Evolutionary conservation across 1,139 yeast species (phyloP), one percentile per base, ranked within the genome.

Genomic region (Zygoascus sp.): DNA sequence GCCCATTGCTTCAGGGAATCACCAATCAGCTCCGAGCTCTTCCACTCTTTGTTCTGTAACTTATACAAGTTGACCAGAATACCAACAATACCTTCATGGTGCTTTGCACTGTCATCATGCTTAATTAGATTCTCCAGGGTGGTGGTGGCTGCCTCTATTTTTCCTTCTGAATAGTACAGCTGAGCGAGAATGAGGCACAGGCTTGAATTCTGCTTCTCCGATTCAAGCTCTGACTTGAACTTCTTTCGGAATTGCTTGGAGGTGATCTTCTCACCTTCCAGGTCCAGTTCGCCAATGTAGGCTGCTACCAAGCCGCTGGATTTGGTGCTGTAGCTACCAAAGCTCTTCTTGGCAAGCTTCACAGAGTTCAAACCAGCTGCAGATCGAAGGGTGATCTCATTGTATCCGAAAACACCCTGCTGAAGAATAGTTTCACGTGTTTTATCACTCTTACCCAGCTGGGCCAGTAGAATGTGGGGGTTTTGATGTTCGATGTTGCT

Each of bases 51-150:
- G 19, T 64, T 58, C 35, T 58, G 62, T n/a, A 57, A 41, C 50
- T 77, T 82, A 58, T 76, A 78, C 5, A 81, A 56, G 10, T 74
- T 66, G 10, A 75, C 65, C 34, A 81, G 67, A 1, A 74, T 62
- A 28, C 66, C 66, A n/a, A 64, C 53, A 74, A 77, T 48, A 70
- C 70, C 58, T 72, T 65, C 48, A 72, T 75, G 25, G 80, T 55
- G 57, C n/a, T 55, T 53, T 7, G 47, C 48, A 2, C 57, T 55
- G 6, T 51, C 45, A 7, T 32, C 16, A 8, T 42, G 40, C 22
- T 43, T 36, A 35, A 50, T 49, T 3, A 53, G 46, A 5, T 34
- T 34, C 56, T 77, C 79, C 47, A 81, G 65, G 8, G 73, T 57
- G 7, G 63, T 50, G 9, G 72, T 61, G 1, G 82, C 74, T 49